Evolutionary conservation across 2,329 filamentous ascomycete genomes (phyloP).

Genomic region (Septoria petroselini): DNA sequence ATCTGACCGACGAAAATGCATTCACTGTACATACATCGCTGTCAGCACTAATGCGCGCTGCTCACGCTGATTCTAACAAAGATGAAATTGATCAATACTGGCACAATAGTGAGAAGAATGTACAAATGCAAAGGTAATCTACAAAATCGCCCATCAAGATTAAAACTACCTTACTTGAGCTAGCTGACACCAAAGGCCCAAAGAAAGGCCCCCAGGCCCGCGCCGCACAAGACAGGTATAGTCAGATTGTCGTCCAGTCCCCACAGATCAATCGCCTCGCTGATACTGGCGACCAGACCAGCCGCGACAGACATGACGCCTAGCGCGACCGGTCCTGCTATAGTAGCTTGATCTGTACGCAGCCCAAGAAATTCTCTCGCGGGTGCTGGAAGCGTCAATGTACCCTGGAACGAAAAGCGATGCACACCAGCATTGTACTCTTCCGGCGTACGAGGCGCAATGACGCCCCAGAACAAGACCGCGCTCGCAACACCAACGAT

Average conservation of each 20-base stretch:
- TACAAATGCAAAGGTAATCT: too few species aligned
- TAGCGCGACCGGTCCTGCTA: conserved; percentile 70
- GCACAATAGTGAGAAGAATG: too few species aligned
- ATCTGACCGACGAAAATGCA: too few species aligned
- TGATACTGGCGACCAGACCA: conserved; percentile 82
- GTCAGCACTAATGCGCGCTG: too few species aligned
- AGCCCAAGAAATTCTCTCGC: conserved; percentile 61
- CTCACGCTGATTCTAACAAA: too few species aligned
- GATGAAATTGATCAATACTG: too few species aligned
- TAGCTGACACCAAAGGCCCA: conserved; percentile 64
- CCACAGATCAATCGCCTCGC: conserved; percentile 86
- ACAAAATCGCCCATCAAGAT: too few species aligned
- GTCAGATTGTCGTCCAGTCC: conserved; percentile 97
- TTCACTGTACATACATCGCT: too few species aligned
- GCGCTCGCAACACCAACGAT: conserved; percentile 79
- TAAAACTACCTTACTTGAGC: too few species aligned
- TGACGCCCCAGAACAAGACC: conserved; percentile 80
- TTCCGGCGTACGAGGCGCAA: conserved; percentile 57
- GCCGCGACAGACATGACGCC: conserved; percentile 80
- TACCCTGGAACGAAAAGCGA: conserved; percentile 77
- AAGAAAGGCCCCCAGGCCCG: conserved; percentile 87
- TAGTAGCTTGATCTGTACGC: conserved; percentile 55
- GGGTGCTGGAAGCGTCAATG: conserved; percentile 64
- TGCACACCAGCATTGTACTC: conserved; percentile 45
- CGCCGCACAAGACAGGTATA: conserved; percentile 85